Evolutionary conservation across 1,139 yeast genomes (phyloP), one percentile per base, ranked within the genome.

Genomic region (Sporopachydermia cereana): DNA sequence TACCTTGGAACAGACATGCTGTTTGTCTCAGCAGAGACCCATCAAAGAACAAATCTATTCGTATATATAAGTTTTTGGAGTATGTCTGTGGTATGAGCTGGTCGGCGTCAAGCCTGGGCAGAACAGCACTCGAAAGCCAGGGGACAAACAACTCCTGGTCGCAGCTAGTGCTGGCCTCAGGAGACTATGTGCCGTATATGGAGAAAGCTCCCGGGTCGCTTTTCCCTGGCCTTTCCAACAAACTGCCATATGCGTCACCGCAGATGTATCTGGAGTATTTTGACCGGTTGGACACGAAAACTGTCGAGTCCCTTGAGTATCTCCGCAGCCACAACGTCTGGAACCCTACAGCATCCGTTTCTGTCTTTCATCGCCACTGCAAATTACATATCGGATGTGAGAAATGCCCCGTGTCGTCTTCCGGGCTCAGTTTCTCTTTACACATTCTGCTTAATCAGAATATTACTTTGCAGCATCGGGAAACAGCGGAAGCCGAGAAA

Each of bases 321-420:
- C 22, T 34, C 9, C 39, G 22, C 12, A 7, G 9, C 17, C 39
- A 34, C n/a, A 34, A 34, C 17, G 17, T 34, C 5, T 34, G 39
- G 39, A 34, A 34, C 39, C 39, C 39, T 34, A 34, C 39, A n/a
- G 39, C 39, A 12, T 34, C 39, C 22, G 39, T 34, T 34, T 5
- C 39, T n/a, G 39, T 34, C 17, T 34, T 34, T n/a, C 39, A 34
- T 34, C 18, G 39, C 9, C 5, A 5, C n/a, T 34, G 39, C 22
- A 7, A 5, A 7, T 34, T 34, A n/a, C 5, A 34, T 7, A 21
- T 16, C 18, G 39, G 39, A 7, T 9, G 9, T 5, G 20, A 12
- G 9, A 12, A 5, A 7, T 7, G 9, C 12, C 22, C 39, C 5
- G 12, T n/a, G 17, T 7, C 39, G 7, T n/a, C 39, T 7, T 7